These are phyloP conservation scores for Stygiomarasmius scandens DNA, from an alignment of 1,284 basidiomycete species.

Conservation along the genomic window DNA sequence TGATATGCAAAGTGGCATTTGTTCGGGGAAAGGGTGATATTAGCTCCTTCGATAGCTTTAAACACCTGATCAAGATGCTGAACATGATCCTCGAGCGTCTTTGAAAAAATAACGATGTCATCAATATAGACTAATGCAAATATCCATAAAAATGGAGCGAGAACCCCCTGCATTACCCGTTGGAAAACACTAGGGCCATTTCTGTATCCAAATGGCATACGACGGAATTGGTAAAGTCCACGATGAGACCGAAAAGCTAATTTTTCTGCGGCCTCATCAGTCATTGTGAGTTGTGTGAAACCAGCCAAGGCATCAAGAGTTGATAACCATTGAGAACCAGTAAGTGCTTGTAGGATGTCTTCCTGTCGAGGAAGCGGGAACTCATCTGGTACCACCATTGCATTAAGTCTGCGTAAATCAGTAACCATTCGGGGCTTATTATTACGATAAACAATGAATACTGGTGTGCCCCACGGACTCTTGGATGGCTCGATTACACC, in stretches of 20 bases:
- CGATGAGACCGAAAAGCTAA: constrained; percentile 29
- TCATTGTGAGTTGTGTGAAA: constrained; percentile 30
- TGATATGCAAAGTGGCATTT: constrained; percentile 32
- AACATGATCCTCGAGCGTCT: neutral
- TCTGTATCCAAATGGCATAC: constrained; percentile 32
- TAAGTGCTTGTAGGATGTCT: constrained; percentile 28
- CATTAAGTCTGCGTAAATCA: constrained; percentile 28
- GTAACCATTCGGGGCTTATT: constrained; percentile 30
- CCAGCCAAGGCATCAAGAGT: constrained; percentile 30
- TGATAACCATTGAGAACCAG: constrained; percentile 25
- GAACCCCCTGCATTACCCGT: constrained; percentile 14
- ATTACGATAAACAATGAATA: constrained; percentile 28
- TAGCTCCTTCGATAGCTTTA: constrained; percentile 21
- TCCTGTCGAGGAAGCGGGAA: constrained; percentile 31
- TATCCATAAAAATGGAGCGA: constrained; percentile 15
- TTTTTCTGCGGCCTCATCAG: constrained; percentile 23
- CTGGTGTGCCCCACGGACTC: constrained; percentile 31
- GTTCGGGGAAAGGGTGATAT: constrained; percentile 30
- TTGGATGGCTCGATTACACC: constrained; percentile 31
- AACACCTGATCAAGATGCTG: constrained; percentile 13
- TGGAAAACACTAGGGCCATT: constrained; percentile 27
- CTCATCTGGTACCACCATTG: constrained; percentile 26
- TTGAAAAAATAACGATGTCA: constrained; percentile 14
- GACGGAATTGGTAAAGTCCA: constrained; percentile 29
- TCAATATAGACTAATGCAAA: constrained; percentile 18